Percentiles rank a stretch among this genome's conserved stretches.
Evolutionary conservation across 257 asterid species (phyloP).

Genomic region (Anisodus acutangulus): DNA sequence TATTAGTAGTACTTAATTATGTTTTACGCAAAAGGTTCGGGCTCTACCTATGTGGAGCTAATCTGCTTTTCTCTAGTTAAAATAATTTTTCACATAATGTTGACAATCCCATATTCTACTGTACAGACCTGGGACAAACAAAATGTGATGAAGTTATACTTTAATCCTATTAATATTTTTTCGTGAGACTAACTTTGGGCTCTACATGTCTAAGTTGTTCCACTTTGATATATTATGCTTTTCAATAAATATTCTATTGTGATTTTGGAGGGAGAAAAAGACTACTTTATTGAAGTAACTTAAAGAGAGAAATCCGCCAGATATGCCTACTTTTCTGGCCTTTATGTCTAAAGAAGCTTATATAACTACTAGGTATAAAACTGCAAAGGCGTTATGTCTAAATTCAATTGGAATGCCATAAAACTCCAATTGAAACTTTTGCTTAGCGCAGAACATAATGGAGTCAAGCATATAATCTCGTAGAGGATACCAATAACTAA

Average conservation of each 20-base stretch:
- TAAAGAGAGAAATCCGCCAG: background rate
- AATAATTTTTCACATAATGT: no score
- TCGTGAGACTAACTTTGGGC: background rate
- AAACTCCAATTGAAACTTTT: background rate
- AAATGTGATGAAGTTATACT: constrained; percentile 6
- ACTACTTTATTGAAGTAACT: background rate
- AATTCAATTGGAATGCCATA: no score
- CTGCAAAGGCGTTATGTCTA: background rate
- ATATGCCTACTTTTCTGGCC: background rate
- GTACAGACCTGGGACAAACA: background rate
- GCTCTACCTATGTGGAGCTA: background rate
- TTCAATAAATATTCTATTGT: background rate
- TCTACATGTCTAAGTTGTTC: constrained; percentile 3
- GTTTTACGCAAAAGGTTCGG: background rate
- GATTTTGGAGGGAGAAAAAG: background rate
- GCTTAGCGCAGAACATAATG: no score
- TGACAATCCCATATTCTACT: background rate
- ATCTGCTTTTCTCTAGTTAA: background rate
- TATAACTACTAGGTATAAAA: background rate
- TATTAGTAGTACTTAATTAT: background rate
- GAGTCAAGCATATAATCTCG: no score
- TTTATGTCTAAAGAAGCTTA: background rate
- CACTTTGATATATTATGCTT: background rate
- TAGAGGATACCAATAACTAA: no score
- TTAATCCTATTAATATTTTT: background rate